Evolutionary conservation across 495 filamentous ascomycete species (phyloP).

Genomic region (Hyaloscypha hepaticicola): DNA sequence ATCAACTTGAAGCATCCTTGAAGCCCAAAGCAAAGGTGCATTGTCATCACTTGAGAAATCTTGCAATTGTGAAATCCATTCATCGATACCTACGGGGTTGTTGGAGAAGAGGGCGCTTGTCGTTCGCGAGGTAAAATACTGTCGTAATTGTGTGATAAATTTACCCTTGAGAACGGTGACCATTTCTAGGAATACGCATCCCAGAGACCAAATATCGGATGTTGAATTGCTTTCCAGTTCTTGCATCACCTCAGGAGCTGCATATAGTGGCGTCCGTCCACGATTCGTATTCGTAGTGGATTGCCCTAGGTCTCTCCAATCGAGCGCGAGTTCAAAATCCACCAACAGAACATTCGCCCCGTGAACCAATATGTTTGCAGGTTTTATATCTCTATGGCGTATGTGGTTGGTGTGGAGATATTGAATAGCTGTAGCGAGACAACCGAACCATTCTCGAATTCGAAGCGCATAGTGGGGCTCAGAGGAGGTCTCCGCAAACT

Average conservation of each 20-base stretch:
- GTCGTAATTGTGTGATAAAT: too few species aligned
- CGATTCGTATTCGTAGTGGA: constrained; percentile 32
- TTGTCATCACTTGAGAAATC: too few species aligned
- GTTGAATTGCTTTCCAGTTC: constrained; percentile 28
- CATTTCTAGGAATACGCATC: constrained; percentile 31
- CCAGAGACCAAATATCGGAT: constrained; percentile 46
- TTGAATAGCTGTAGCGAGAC: constrained; percentile 36
- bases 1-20: too few species aligned
- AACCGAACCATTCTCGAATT: constrained; percentile 38
- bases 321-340: constrained; percentile 42
- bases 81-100: too few species aligned
- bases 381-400: constrained; percentile 44
- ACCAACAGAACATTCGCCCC: constrained; percentile 33
- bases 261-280: constrained; percentile 26
- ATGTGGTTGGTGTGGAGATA: constrained; percentile 39
- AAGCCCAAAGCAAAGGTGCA: too few species aligned
- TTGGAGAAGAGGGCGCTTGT: too few species aligned
- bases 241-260: constrained; percentile 35
- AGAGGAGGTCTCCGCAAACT: background rate
- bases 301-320: constrained; percentile 27
- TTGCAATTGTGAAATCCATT: too few species aligned
- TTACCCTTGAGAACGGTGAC: constrained; percentile 30
- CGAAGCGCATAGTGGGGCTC: constrained; percentile 6
- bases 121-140: too few species aligned
- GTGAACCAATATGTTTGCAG: constrained; percentile 42